Conservation (phyloP, 163 green algal genomes). For the Chlorella variabilis region DNA sequence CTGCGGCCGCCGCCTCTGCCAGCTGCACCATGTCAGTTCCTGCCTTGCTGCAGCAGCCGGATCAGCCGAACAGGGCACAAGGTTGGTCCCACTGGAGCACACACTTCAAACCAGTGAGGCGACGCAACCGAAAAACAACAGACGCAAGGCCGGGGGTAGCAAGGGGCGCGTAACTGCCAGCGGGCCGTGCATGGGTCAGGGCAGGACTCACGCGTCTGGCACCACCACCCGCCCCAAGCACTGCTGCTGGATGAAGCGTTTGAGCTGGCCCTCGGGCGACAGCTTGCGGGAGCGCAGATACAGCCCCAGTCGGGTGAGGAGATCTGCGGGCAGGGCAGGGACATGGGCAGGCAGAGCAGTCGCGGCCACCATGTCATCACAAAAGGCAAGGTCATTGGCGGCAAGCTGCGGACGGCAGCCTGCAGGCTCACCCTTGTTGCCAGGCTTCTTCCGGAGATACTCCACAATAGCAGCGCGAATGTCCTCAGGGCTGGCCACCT, state of each 20-base stretch:
- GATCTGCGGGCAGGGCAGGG: constrained; percentile 9
- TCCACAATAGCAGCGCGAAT: constrained; percentile 14
- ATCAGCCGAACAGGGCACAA: too few species aligned
- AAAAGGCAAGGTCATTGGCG: too few species aligned
- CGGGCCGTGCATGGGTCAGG: too few species aligned
- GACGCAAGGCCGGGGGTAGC: too few species aligned
- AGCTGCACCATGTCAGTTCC: constrained; percentile 11
- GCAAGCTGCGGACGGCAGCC: too few species aligned
- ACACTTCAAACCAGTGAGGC: too few species aligned
- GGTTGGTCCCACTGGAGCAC: too few species aligned
- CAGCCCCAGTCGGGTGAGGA: constrained; percentile 19
- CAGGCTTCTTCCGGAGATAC: constrained; percentile 28
- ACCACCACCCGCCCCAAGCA: constrained; percentile 13
- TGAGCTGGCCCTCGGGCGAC: constrained; percentile 26
- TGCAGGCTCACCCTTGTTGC: not conserved
- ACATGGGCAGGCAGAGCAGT: not conserved
- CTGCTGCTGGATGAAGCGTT: constrained; percentile 29
- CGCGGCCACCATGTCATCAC: not conserved
- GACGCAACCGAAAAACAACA: too few species aligned
- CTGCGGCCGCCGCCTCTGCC: not conserved
- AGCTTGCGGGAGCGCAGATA: constrained; percentile 34
- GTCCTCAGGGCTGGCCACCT: not conserved
- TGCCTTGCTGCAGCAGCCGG: not conserved
- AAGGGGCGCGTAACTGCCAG: too few species aligned
- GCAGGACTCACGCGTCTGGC: constrained; percentile 20